These are phyloP conservation scores for Xylariaceae sp. DNA, from an alignment of 2,329 filamentous ascomycete species.

Conservation along the genomic window DNA sequence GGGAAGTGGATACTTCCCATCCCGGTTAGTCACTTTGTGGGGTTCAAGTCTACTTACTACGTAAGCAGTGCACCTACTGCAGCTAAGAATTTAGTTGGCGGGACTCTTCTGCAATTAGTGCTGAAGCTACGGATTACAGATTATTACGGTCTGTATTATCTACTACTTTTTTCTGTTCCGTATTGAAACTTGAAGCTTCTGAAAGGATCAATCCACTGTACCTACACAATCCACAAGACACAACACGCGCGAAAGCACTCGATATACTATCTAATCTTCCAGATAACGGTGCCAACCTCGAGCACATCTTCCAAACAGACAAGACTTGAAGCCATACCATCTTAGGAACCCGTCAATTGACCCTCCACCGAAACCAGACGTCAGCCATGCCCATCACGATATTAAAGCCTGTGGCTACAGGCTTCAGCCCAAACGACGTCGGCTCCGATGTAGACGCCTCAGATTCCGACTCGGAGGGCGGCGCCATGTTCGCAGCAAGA, in stretches of 20 bases:
- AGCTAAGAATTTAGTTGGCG: conserved; percentile 4
- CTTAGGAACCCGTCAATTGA: neutral
- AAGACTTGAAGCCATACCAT: neutral
- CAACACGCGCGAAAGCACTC: no score
- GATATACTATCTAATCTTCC: no score
- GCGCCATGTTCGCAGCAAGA: conserved; percentile 40
- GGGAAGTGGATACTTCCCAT: neutral
- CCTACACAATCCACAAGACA: no score
- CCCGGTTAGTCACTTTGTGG: neutral
- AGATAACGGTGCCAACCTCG: no score
- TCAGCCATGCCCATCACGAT: conserved; percentile 33
- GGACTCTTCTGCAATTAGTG: neutral
- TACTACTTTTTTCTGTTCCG: conserved; percentile 5
- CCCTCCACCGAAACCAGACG: neutral
- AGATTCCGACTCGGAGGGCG: conserved; percentile 39
- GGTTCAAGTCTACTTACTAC: neutral
- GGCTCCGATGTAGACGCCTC: conserved; percentile 16
- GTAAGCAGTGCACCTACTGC: no score
- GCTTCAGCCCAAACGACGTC: conserved; percentile 11
- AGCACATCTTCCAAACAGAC: no score
- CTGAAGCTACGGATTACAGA: neutral
- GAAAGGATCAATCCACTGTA: no score
- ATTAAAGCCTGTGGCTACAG: conserved; percentile 26
- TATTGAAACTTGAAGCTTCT: neutral
- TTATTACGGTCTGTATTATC: no score